A percentile compares a stretch with the other conserved stretches of the same genome.
phyloP scores from a whole-genome alignment of 768 basidiomycete genomes.

The Paxillus ammoniavirescens region DNA sequence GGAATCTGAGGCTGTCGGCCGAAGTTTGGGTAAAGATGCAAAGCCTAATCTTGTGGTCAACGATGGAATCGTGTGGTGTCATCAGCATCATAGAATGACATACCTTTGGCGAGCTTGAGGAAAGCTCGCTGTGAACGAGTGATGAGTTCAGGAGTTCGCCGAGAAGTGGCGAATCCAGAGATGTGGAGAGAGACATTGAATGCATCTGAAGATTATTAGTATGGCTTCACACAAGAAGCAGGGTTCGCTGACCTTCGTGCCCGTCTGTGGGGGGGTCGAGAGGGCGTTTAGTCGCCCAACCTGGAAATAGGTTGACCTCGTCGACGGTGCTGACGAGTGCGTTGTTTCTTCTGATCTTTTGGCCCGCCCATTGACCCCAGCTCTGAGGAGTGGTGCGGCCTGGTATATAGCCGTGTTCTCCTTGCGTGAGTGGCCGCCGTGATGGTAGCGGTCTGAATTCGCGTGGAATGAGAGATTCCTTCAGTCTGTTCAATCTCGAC shows the following conservation, averaged over 20 bases:
- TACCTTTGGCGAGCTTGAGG: slow-evolving; percentile 75
- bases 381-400: slow-evolving; percentile 33
- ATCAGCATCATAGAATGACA: slow-evolving; percentile 1
- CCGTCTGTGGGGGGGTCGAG: slow-evolving; percentile 17
- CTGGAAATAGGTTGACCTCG: slow-evolving; percentile 66
- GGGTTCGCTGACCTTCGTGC: slow-evolving; percentile 25
- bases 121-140: slow-evolving; percentile 78
- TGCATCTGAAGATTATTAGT: slow-evolving; percentile 34
- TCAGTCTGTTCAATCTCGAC: slow-evolving; percentile 38
- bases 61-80: not conserved
- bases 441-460: slow-evolving; percentile 35
- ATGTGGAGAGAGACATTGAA: slow-evolving; percentile 75
- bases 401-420: slow-evolving; percentile 21
- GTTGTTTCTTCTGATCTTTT: slow-evolving; percentile 44
- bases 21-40: slow-evolving; percentile 67
- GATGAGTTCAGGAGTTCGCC: slow-evolving; percentile 55
- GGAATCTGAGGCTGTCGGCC: slow-evolving; percentile 23
- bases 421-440: slow-evolving; percentile 12
- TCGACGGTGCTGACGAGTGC: slow-evolving; percentile 34
- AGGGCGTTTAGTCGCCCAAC: slow-evolving; percentile 70
- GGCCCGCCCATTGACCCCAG: slow-evolving; percentile 65
- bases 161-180: slow-evolving; percentile 72
- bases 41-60: slow-evolving; percentile 48
- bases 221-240: not conserved
- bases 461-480: slow-evolving; percentile 45